These are phyloP conservation scores for Heracleum sosnowskyi DNA, from an alignment of 129 eudicot species.

Conservation along the genomic window DNA sequence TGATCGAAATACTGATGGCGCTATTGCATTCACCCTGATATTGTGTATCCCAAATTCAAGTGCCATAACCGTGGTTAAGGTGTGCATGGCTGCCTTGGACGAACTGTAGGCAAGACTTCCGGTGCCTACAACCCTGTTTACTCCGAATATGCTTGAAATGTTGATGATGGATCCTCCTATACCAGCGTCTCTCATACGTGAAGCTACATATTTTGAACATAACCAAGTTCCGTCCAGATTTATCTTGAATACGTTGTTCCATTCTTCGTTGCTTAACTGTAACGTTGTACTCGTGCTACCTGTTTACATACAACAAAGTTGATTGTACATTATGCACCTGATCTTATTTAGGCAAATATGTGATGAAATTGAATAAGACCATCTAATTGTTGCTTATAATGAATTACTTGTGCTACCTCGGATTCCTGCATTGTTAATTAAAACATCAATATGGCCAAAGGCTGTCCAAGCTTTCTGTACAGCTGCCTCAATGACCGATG, in stretches of 20 bases:
- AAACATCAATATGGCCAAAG: slow-evolving; percentile 1
- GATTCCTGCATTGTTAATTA: background rate
- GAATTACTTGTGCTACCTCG: background rate
- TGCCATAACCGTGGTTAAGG: background rate
- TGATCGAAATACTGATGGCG: background rate
- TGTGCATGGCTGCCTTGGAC: background rate
- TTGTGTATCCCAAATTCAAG: background rate
- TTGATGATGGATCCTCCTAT: background rate
- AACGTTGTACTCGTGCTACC: background rate
- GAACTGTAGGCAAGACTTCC: slow-evolving; percentile 1
- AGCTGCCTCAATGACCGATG: slow-evolving; percentile 34
- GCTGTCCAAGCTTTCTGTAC: slow-evolving; percentile 40
- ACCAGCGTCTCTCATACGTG: background rate
- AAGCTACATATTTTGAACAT: slow-evolving; percentile 5
- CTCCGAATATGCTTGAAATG: background rate
- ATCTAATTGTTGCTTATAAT: no score
- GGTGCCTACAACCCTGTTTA: background rate
- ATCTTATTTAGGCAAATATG: no score
- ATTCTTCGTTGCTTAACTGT: background rate
- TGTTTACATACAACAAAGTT: background rate
- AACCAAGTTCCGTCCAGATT: background rate
- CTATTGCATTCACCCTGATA: background rate
- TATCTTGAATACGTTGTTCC: background rate
- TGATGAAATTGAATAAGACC: no score
- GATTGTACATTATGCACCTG: background rate